Conservation (phyloP, 148 eudicot species). For the Silene latifolia region DNA sequence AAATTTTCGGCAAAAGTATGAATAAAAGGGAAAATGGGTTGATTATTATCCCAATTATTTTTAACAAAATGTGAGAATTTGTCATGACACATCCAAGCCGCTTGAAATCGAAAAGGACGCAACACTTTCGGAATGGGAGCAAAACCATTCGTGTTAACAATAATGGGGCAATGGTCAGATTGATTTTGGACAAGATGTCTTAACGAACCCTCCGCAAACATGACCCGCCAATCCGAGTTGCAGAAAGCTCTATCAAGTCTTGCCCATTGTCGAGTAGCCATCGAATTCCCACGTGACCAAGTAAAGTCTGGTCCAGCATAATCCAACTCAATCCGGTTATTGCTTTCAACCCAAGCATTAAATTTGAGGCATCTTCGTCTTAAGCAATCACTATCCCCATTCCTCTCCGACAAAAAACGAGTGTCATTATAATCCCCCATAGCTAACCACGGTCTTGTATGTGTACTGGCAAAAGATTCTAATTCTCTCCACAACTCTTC, state of each 20-base stretch:
- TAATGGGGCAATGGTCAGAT: slow-evolving; percentile 2
- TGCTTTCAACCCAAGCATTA: not conserved
- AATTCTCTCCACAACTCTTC: not conserved
- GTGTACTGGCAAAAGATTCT: not conserved
- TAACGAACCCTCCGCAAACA: not conserved
- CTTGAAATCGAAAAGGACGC: not conserved
- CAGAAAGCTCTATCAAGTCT: not conserved
- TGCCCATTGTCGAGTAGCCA: not conserved
- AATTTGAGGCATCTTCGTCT: not conserved
- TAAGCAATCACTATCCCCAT: not conserved
- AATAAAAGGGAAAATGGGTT: not conserved
- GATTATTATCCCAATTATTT: not conserved
- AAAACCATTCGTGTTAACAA: not conserved
- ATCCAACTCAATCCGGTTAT: not conserved
- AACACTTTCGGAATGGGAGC: not conserved
- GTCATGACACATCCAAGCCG: not conserved
- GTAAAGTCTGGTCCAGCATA: not conserved
- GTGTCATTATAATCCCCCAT: slow-evolving; percentile 8
- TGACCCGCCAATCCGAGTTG: not conserved
- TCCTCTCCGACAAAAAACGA: not conserved
- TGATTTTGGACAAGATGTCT: not conserved
- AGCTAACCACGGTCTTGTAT: not conserved
- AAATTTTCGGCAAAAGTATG: not conserved
- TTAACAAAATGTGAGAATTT: not conserved
- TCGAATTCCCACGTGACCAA: not conserved